Conservation (phyloP, 768 basidiomycete species). For the Porpolomopsis calyptriformis region DNA sequence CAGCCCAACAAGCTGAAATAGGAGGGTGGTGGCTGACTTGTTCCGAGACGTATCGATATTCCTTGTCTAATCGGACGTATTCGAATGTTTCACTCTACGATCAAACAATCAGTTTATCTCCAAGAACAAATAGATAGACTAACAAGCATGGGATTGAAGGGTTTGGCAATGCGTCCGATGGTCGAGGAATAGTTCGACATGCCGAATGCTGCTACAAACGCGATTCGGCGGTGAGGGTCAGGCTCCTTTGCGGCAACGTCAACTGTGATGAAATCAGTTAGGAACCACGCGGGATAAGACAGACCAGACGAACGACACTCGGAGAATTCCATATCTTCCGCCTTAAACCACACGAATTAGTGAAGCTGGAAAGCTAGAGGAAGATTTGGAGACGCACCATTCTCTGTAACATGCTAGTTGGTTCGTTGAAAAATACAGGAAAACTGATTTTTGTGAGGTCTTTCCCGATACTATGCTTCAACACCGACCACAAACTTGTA, state of each 20-base stretch:
- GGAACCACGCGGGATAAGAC: conserved; percentile 2
- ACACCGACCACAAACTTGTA: conserved; percentile 86
- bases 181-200: conserved; percentile 98
- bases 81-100: conserved; percentile 85
- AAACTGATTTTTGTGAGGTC: conserved; percentile 94
- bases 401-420: conserved; percentile 92
- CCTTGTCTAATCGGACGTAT: conserved; percentile 76
- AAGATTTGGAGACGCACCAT: conserved; percentile 50
- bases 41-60: conserved; percentile 89
- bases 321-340: conserved; percentile 97
- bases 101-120: background rate
- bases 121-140: conserved; percentile 17
- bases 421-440: conserved; percentile 88
- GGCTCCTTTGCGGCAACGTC: conserved; percentile 71
- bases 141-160: conserved; percentile 92
- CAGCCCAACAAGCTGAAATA: conserved; percentile 91
- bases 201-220: conserved; percentile 91
- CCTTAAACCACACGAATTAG: conserved; percentile 22
- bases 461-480: conserved; percentile 94
- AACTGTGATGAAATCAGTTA: conserved; percentile 34
- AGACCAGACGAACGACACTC: conserved; percentile 60
- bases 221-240: conserved; percentile 74
- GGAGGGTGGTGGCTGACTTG: conserved; percentile 98
- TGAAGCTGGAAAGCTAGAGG: background rate
- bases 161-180: conserved; percentile 92